Evolutionary conservation across 768 basidiomycete species (phyloP), one percentile per base, ranked within the genome.

Genomic region (Leccinum fibrillosum): DNA sequence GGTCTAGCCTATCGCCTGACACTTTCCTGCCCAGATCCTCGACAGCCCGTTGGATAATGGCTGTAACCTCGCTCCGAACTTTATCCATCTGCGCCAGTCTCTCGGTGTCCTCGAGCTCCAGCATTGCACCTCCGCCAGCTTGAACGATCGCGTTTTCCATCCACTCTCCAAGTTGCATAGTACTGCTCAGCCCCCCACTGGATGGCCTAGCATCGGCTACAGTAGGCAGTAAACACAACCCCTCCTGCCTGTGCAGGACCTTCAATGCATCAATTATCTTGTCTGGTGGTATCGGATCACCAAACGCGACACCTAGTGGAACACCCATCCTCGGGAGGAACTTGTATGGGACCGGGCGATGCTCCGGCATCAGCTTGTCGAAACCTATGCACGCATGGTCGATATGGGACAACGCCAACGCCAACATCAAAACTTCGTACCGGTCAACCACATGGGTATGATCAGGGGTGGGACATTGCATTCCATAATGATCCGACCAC

Each of bases 381-480:
- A 95, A 97, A 4, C 87, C 86, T 88, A 62, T 54, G 42, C 10
- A 47, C 30, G 12, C 21, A 35, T 39, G 15, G 11, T 52, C 10
- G n/a, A n/a, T 35, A 35, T 3, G 52, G 47, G 51, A 32, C 23
- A 5, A 10, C 11, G 4, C 10, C n/a, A n/a, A 26, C 5, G 13
- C 13, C 2, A 17, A 21, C 9, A 35, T 35, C 15, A 9, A 30
- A 28, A 10, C 48, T 47, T 57, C 76, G n/a, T 53, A 82, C 88
- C 87, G n/a, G 89, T 88, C 12, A 98, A 77, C 93, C 93, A 98
- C 81, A 97, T 90, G 2, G 95, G 95, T 61, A 98, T 87, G 57
- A 97, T 84, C 21, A 86, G 72, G 2, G 95, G 95, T 47, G 84
- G 80, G n/a, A 76, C 65, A 13, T 77, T 70, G 9, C 80, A 75